A percentile compares a stretch with the other conserved stretches of the same genome.
Evolutionary conservation across 2,329 filamentous ascomycete species (phyloP).

Genomic region (Aspergillus pseudonomiae): DNA sequence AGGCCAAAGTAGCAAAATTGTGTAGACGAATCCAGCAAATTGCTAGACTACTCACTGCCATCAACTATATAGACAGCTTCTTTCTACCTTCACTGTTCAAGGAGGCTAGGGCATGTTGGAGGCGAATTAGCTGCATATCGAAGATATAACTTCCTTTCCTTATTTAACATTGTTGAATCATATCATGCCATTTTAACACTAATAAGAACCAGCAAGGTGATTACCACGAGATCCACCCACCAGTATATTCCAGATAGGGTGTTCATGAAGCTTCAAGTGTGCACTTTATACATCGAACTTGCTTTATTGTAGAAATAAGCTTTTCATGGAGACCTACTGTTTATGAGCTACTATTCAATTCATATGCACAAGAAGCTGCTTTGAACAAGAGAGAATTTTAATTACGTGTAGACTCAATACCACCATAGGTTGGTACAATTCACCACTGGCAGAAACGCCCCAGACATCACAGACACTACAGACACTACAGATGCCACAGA

Average conservation of each 20-base stretch:
- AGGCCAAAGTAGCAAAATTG: not conserved
- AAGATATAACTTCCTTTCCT: no score
- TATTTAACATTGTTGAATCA: no score
- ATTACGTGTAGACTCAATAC: not conserved
- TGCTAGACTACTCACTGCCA: not conserved
- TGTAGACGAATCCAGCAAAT: not conserved
- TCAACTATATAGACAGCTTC: not conserved
- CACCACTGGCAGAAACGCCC: no score
- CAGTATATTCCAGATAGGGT: not conserved
- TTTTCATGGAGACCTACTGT: not conserved
- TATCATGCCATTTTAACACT: no score
- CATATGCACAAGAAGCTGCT: not conserved
- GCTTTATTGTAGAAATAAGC: not conserved
- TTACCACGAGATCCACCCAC: not conserved
- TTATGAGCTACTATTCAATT: not conserved
- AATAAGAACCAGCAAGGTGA: no score
- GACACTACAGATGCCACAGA: no score
- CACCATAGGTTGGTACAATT: not conserved
- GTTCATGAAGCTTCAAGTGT: not conserved
- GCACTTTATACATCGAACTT: not conserved
- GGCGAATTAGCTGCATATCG: not conserved
- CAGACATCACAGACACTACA: no score
- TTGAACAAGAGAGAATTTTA: not conserved
- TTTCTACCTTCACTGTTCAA: not conserved
- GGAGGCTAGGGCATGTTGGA: not conserved